Evolutionary conservation across 768 basidiomycete species (phyloP), one percentile per base, ranked within the genome.

Genomic region (Baorangia bicolor): DNA sequence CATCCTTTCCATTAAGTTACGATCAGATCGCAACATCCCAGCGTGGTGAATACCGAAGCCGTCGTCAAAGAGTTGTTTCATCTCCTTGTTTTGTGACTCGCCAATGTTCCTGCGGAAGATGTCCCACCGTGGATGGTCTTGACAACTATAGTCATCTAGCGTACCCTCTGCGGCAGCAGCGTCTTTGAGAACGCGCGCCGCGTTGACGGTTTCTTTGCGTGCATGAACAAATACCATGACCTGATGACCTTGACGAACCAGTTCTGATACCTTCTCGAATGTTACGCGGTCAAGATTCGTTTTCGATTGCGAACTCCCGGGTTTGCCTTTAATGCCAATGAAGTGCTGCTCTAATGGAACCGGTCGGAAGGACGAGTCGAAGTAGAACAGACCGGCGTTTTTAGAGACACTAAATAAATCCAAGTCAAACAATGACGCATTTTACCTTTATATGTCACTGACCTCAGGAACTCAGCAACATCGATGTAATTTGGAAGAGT

Each of bases 211-310:
- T 67, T 98, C 97, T 74, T 97, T 98, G 30, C 97, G 83, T 14
- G 97, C 93, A 71, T 99, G 97, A 10, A 99, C 97, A 65, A 99
- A 99, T 1, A 99, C 95, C 95, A 99, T 98, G 57, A 97, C 94
- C 71, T 98, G 97, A 74, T 99, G 97, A 3, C 95, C 97, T 62
- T 86, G 82, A n/a, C 75, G 79, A 28, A 98, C 91, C 7, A 98
- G 77, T 33, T 90, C 88, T 4, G 88, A 81, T 20, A 98, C 94
- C 74, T 96, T 98, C 63, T 95, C 81, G 63, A 89, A 98, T 2
- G 91, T 87, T 25, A 93, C 92, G 25, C 77, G 76, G 70, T 99
- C 97, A 49, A 98, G 78, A 63, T 95, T 96, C 65, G 84, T 89
- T 61, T 84, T 85, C n/a, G 87, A 86, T 23, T 78, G 78, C 2